Conservation (phyloP, 768 basidiomycete genomes). For the Leccinum olivaceopallidum region DNA sequence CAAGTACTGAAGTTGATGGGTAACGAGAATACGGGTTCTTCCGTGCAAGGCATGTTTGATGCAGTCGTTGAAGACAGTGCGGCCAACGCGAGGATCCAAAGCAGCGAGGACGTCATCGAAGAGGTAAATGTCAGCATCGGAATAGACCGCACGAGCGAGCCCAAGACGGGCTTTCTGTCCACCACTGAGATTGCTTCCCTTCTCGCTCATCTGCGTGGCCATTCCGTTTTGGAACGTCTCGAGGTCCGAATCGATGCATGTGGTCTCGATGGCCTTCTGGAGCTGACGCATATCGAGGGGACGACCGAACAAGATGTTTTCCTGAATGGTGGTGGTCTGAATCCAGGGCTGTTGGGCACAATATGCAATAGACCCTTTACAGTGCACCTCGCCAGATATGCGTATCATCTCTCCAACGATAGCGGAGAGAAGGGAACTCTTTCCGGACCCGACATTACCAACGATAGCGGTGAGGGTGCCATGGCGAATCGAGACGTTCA, state of each 20-base stretch:
- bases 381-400: slow-evolving; percentile 25
- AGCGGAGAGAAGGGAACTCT: slow-evolving; percentile 32
- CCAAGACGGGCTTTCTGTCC: slow-evolving; percentile 52
- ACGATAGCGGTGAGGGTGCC: slow-evolving; percentile 30
- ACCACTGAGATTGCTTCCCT: slow-evolving; percentile 44
- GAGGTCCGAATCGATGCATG: slow-evolving; percentile 31
- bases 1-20: slow-evolving; percentile 34
- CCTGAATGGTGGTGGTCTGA: slow-evolving; percentile 32
- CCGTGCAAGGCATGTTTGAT: slow-evolving; percentile 23
- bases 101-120: slow-evolving; percentile 50
- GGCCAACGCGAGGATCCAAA: slow-evolving; percentile 46
- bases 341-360: slow-evolving; percentile 36
- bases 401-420: slow-evolving; percentile 32
- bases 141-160: slow-evolving; percentile 47
- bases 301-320: slow-evolving; percentile 33
- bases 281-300: slow-evolving; percentile 28
- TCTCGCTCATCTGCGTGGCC: slow-evolving; percentile 48
- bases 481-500: slow-evolving; percentile 21
- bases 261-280: slow-evolving; percentile 28
- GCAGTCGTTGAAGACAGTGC: slow-evolving; percentile 31
- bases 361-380: slow-evolving; percentile 31
- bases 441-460: slow-evolving; percentile 29
- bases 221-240: slow-evolving; percentile 31
- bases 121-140: slow-evolving; percentile 41
- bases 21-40: slow-evolving; percentile 31